These are phyloP conservation scores for Neodidymelliopsis sp. DNA, from an alignment of 2,329 filamentous ascomycete genomes.

Conservation along the genomic window DNA sequence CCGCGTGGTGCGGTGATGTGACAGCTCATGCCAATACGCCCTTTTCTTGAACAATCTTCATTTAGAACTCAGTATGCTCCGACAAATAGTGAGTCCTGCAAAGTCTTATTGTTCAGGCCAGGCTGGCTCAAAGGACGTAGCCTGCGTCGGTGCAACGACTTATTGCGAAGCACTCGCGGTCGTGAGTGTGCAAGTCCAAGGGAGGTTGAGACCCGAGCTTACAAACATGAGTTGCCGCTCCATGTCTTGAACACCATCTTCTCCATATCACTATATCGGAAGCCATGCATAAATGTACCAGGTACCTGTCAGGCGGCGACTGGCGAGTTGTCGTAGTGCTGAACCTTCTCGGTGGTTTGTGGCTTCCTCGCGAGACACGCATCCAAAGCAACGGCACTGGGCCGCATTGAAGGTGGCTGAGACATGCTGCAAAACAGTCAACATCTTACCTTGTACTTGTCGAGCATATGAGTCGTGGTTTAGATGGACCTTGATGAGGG, in stretches of 20 bases:
- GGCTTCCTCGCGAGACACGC: slow-evolving; percentile 7
- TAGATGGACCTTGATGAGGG: not conserved
- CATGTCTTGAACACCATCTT: slow-evolving; percentile 13
- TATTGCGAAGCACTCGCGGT: not conserved
- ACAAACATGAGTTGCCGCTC: not conserved
- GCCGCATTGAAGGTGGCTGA: slow-evolving; percentile 12
- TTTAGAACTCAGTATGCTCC: not conserved
- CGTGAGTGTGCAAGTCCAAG: slow-evolving; percentile 6
- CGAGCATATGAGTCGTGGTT: not conserved
- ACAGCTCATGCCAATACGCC: not conserved
- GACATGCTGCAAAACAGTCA: slow-evolving; percentile 2
- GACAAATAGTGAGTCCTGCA: not conserved
- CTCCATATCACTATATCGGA: not conserved
- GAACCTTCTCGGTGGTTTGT: slow-evolving; percentile 8
- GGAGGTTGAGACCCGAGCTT: slow-evolving; percentile 16
- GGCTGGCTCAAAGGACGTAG: too few relatives aligned
- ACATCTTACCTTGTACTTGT: not conserved
- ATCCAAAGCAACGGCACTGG: not conserved
- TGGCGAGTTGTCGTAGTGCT: slow-evolving; percentile 7
- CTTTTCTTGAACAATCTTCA: not conserved
- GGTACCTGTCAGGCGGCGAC: slow-evolving; percentile 12
- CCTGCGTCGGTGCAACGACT: slow-evolving; percentile 25
- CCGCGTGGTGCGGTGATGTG: slow-evolving; percentile 10
- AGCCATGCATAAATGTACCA: slow-evolving; percentile 13
- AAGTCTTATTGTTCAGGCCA: not conserved